A percentile compares a stretch with the other conserved stretches of the same genome.
Conservation (phyloP, 176 grass and related monocot genomes). For the Carex scoparia region DNA sequence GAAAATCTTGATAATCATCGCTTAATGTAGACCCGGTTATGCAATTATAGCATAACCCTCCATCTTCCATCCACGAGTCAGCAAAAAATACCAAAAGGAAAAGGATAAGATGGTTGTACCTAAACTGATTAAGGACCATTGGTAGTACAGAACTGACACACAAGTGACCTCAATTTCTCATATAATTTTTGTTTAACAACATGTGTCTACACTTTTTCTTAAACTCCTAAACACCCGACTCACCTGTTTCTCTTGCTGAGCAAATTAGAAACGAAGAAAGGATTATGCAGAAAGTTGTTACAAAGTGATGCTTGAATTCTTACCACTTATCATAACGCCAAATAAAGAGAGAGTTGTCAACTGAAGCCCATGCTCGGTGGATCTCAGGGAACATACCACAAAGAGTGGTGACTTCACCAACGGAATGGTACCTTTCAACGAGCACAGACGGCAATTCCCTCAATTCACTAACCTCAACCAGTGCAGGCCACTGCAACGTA, state of each 20-base stretch:
- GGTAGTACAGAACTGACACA: neutral
- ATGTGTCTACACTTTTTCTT: neutral
- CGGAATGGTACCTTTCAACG: slow-evolving; percentile 88
- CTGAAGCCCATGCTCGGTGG: slow-evolving; percentile 86
- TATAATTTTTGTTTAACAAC: neutral
- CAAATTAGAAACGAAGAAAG: neutral
- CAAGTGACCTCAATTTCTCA: neutral
- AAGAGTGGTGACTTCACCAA: slow-evolving; percentile 91
- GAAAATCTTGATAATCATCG: neutral
- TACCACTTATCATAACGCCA: slow-evolving; percentile 99
- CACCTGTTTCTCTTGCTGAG: neutral
- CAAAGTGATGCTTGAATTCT: neutral
- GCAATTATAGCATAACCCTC: neutral
- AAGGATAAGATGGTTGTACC: neutral
- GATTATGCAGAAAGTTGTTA: neutral
- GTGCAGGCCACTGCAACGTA: slow-evolving; percentile 74
- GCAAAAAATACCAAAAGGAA: neutral
- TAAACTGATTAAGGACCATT: neutral
- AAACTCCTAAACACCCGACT: neutral
- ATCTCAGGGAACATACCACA: slow-evolving; percentile 94
- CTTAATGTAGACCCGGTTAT: neutral
- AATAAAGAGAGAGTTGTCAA: slow-evolving; percentile 87
- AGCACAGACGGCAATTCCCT: slow-evolving; percentile 69
- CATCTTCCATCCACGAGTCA: neutral
- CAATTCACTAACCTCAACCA: slow-evolving; percentile 86